Evolutionary conservation across 805 yeast genomes (phyloP), one percentile per base, ranked within the genome.

Genomic region (Saccharomyces paradoxus): DNA sequence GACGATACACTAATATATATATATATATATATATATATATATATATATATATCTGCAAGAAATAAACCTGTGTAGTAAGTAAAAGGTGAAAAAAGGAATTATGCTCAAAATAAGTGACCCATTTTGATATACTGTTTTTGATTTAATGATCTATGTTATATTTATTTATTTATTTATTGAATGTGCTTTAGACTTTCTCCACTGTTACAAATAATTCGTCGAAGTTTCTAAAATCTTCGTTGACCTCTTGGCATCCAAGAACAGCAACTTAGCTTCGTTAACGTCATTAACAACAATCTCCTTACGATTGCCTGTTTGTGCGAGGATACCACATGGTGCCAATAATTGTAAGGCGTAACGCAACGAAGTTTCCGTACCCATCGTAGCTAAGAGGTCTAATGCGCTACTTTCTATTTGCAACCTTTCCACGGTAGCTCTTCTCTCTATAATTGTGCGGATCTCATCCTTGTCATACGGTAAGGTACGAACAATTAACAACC

Each of bases 301-400:
- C 37, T 77, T 72, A 56, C 96, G 84, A 57, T 89, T 87, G 55
- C 80, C 76, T 32, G 89, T 81, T 62, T 81, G 81, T 46, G 96
- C 83, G 58, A 94, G 78, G 50, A 94, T 82, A 53, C 90, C 91
- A 30, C 96, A 83, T 31, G 98, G 99, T 0, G 97, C 82, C 67
- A 94, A 77, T 61, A 94, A 79, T 70, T 94, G 98, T 60, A 94
- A 76, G 10, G 96, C 89, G 70, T 94, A 94, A 70, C 99, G 86
- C 67, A 94, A 78, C 2, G 97, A 89, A 6, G 91, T 86, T 52
- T 77, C 77, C 6, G 81, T 71, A 21, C 97, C 98, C 61, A 84
- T 82, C 31, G 73, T 73, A 1, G 97, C 87, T 59, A 94, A 77
- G 58, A 77, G 73, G 53, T 83, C 87, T 61, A 92, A 77, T 0